Evolutionary conservation across 805 yeast genomes (phyloP).

Genomic region (Saturnispora diversa): DNA sequence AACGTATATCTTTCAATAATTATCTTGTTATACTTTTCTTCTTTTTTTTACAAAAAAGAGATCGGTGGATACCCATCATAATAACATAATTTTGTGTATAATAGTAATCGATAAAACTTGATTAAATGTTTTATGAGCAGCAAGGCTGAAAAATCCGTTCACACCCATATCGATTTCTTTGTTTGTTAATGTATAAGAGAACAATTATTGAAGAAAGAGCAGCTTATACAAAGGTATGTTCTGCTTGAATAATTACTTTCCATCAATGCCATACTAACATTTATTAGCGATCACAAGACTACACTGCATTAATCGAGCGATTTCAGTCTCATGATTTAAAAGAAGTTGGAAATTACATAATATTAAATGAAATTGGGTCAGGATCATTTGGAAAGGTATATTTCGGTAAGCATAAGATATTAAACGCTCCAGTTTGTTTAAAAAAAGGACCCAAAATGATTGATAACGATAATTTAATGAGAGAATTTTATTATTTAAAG

Average conservation of each 20-base stretch:
- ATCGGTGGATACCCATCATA: too few relatives aligned
- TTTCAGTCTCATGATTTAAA: slow-evolving; percentile 32
- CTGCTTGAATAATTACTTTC: too few relatives aligned
- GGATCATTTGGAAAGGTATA: slow-evolving; percentile 92
- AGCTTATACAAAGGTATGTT: slow-evolving; percentile 5
- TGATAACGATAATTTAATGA: slow-evolving; percentile 76
- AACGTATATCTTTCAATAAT: too few relatives aligned
- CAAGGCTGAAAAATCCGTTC: too few relatives aligned
- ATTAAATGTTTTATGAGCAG: too few relatives aligned
- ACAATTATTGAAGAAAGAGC: slow-evolving; percentile 6
- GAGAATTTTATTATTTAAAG: slow-evolving; percentile 84
- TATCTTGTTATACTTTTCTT: too few relatives aligned
- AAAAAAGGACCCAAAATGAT: slow-evolving; percentile 50
- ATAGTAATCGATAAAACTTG: too few relatives aligned
- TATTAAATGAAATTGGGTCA: slow-evolving; percentile 72
- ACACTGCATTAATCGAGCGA: slow-evolving; percentile 31
- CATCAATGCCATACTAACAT: background rate
- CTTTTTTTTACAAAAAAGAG: background rate
- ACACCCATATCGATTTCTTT: too few relatives aligned
- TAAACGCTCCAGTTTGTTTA: slow-evolving; percentile 72
- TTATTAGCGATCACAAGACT: slow-evolving; percentile 28
- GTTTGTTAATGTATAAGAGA: slow-evolving; percentile 2
- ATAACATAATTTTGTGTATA: too few relatives aligned
- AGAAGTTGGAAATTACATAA: slow-evolving; percentile 75
- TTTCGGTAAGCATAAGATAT: slow-evolving; percentile 68